These are phyloP conservation scores for Scheffersomyces insectosa DNA, from an alignment of 1,139 yeast species.

Conservation along the genomic window DNA sequence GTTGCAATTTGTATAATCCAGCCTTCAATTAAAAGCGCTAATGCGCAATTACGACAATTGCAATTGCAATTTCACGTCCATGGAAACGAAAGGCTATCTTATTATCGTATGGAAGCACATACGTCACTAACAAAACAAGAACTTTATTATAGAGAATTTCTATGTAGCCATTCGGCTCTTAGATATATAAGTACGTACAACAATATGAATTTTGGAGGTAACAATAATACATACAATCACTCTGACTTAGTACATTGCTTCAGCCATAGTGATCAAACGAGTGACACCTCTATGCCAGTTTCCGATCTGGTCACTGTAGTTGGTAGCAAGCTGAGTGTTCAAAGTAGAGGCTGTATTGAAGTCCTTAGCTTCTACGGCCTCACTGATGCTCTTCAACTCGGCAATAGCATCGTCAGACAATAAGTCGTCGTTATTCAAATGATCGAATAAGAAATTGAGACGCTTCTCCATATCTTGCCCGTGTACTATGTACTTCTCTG, in stretches of 20 bases:
- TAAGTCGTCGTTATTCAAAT: conserved; percentile 72
- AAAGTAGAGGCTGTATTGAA: conserved; percentile 59
- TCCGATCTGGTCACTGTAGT: conserved; percentile 74
- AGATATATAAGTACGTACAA: too few species aligned
- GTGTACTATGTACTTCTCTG: conserved; percentile 73
- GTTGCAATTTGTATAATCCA: too few species aligned
- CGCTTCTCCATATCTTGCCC: conserved; percentile 82
- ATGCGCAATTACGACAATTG: too few species aligned
- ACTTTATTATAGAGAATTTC: too few species aligned
- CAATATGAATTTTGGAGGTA: too few species aligned
- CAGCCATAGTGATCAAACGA: conserved; percentile 78
- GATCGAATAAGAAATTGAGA: conserved; percentile 73
- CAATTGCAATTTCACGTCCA: too few species aligned
- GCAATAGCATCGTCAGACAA: conserved; percentile 58
- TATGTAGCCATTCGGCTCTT: too few species aligned
- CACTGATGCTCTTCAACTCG: conserved; percentile 53
- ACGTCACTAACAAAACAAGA: too few species aligned
- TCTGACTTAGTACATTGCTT: conserved; percentile 33
- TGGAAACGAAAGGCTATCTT: too few species aligned
- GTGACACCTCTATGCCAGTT: conserved; percentile 94
- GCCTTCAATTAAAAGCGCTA: too few species aligned
- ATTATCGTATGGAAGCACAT: too few species aligned
- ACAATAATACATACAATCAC: not conserved
- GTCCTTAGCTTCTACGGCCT: conserved; percentile 53
- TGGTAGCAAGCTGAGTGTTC: conserved; percentile 62